Conservation (phyloP, 2,329 filamentous ascomycete genomes). For the Trichoderma koningii region DNA sequence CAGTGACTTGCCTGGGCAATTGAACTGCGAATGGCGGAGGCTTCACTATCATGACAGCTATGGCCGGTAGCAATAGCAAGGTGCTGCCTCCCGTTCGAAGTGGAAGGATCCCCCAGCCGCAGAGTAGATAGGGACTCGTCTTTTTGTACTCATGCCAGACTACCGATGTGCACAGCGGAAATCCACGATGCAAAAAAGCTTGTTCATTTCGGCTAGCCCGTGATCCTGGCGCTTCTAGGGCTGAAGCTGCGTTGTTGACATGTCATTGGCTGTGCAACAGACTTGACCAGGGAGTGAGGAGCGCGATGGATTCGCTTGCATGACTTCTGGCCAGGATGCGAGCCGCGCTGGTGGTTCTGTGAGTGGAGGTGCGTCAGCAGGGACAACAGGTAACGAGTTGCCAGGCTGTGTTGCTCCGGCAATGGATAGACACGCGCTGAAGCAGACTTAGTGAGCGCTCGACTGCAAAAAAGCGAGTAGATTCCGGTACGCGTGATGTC, state of each 20-base stretch:
- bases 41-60: neutral
- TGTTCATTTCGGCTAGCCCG: neutral
- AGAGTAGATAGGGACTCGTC: neutral
- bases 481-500: neutral
- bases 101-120: neutral
- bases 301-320: neutral
- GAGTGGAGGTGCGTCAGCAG: neutral
- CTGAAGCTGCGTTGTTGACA: neutral
- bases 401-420: neutral
- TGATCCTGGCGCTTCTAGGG: neutral
- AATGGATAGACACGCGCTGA: neutral
- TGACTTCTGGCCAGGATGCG: neutral
- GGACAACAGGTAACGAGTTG: neutral
- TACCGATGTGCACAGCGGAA: neutral
- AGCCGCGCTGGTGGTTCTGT: neutral
- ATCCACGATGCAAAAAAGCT: neutral
- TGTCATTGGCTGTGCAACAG: neutral
- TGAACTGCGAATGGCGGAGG: neutral
- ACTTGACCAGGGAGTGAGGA: neutral
- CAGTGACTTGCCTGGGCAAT: neutral
- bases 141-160: neutral
- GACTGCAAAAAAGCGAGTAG: neutral
- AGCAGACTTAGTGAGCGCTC: neutral
- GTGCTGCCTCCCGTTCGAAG: neutral
- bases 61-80: neutral